phyloP scores from a whole-genome alignment of 2,329 filamentous ascomycete genomes.

The Aschersonia sp. region DNA sequence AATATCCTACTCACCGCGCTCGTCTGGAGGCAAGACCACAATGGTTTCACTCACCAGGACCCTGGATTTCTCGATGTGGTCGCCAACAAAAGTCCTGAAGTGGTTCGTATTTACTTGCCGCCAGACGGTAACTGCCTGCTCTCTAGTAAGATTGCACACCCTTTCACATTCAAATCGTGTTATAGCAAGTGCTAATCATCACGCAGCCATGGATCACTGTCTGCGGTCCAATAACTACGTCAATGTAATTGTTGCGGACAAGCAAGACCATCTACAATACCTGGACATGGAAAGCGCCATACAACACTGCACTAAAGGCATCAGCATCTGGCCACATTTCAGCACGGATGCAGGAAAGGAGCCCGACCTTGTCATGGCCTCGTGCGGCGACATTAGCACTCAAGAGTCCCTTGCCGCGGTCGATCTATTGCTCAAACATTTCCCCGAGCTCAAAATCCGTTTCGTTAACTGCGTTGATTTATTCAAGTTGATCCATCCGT shows the following conservation, averaged over 20 bases:
- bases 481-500: constrained; percentile 61
- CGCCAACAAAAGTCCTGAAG: constrained; percentile 66
- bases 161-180: background rate
- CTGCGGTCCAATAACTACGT: constrained; percentile 63
- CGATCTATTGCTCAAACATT: constrained; percentile 54
- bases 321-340: constrained; percentile 67
- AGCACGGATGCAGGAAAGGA: constrained; percentile 54
- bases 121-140: constrained; percentile 69
- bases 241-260: constrained; percentile 69
- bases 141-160: constrained; percentile 24
- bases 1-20: constrained; percentile 70
- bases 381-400: constrained; percentile 61
- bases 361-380: constrained; percentile 64
- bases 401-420: constrained; percentile 63
- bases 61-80: constrained; percentile 70
- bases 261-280: constrained; percentile 66
- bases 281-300: constrained; percentile 60
- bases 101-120: constrained; percentile 68
- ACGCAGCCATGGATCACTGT: constrained; percentile 54
- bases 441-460: constrained; percentile 61
- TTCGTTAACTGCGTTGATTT: constrained; percentile 72
- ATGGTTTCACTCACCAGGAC: constrained; percentile 72
- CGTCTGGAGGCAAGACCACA: constrained; percentile 74
- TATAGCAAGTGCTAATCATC: constrained; percentile 5
- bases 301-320: constrained; percentile 64